Conservation (phyloP, 805 yeast species). For the Saturnispora gosingensis region DNA sequence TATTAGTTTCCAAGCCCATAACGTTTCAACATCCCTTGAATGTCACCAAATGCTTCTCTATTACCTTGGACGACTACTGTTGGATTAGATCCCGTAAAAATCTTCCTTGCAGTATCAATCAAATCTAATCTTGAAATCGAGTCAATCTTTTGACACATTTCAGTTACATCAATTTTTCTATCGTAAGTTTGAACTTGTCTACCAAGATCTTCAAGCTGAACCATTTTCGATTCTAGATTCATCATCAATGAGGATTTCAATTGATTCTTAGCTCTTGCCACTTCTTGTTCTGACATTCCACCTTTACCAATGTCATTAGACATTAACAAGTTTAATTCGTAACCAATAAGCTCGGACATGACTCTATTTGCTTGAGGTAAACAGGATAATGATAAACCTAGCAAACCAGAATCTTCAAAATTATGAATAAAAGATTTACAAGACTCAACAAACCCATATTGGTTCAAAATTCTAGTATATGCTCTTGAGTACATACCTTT, state of each 20-base stretch:
- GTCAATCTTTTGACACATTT: slow-evolving; percentile 76
- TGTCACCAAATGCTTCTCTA: slow-evolving; percentile 78
- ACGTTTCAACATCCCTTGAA: slow-evolving; percentile 49
- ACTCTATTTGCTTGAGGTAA: slow-evolving; percentile 80
- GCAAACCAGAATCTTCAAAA: slow-evolving; percentile 81
- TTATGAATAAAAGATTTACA: slow-evolving; percentile 85
- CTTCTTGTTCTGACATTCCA: slow-evolving; percentile 62
- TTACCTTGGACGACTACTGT: slow-evolving; percentile 86
- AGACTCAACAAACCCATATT: slow-evolving; percentile 83
- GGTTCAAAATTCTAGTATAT: slow-evolving; percentile 84
- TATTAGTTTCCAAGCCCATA: slow-evolving; percentile 58
- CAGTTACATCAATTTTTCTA: slow-evolving; percentile 60
- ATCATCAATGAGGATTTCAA: slow-evolving; percentile 77
- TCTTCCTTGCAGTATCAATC: slow-evolving; percentile 60
- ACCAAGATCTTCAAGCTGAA: slow-evolving; percentile 92
- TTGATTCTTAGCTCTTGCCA: slow-evolving; percentile 86
- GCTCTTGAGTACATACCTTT: slow-evolving; percentile 96
- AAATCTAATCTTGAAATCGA: slow-evolving; percentile 58
- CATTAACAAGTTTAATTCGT: slow-evolving; percentile 44
- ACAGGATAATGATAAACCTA: slow-evolving; percentile 81
- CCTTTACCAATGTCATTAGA: slow-evolving; percentile 41
- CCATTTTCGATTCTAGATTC: slow-evolving; percentile 88
- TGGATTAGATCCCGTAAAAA: slow-evolving; percentile 70
- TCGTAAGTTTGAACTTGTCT: slow-evolving; percentile 87
- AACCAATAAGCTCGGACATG: slow-evolving; percentile 68